Evolutionary conservation across 192 early-diverging fungal genomes (phyloP), one percentile per base, ranked within the genome.

Genomic region (Entomortierella beljakovae): DNA sequence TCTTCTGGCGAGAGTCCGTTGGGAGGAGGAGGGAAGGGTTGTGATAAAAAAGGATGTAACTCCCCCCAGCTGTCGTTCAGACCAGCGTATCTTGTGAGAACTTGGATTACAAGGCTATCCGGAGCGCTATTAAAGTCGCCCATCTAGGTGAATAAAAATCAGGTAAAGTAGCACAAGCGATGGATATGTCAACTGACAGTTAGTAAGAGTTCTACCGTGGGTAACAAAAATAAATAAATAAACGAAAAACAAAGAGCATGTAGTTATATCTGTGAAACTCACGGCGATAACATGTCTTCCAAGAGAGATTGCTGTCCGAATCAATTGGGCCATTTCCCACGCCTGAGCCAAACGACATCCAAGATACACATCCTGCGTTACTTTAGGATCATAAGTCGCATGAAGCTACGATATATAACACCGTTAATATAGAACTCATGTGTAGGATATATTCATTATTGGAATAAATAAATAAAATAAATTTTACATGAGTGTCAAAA

Each of bases 401-500:
- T 89, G 88, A 34, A 83, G 57, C 88, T 89, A 26, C 28, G 10
- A 3, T 4, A 28, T 31, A 57, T 29, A 7, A 13, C 13, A 23
- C 25, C 13, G 61, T 3, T 6, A 29, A 62, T 35, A 54, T 6
- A 3, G 13, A 35, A 59, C 22, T 16, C 4, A 16, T 28, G 16
- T n/a, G n/a, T n/a, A n/a, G n/a, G n/a, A n/a, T n/a, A n/a, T n/a
- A n/a, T n/a, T n/a, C n/a, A n/a, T n/a, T n/a, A n/a, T n/a, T n/a
- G n/a, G n/a, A n/a, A n/a, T n/a, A n/a, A n/a, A n/a, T n/a, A n/a
- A n/a, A n/a, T n/a, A n/a, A n/a, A 61, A 31, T 7, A 10, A 29
- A 22, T 32, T 74, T 72, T 87, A 84, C 88, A 71, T 89, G 88
- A 20, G 88, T 89, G 28, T 84, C 87, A 55, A 85, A 89, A 9